phyloP scores from a whole-genome alignment of 106 monocot species.

The Phalaenopsis aphrodite region DNA sequence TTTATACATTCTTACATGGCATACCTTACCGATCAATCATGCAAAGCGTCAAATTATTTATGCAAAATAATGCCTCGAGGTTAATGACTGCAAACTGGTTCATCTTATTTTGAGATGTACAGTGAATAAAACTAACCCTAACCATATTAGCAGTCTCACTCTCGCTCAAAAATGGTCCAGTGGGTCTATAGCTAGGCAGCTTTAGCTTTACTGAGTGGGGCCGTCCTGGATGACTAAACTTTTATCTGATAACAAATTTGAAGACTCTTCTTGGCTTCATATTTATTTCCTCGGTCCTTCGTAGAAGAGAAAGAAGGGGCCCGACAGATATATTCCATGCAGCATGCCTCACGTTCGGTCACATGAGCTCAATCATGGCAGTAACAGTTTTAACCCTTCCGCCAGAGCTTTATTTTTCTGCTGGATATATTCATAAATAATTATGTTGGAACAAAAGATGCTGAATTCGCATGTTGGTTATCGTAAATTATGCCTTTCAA shows the following conservation, averaged over 20 bases:
- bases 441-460: neutral
- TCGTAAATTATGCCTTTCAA: neutral
- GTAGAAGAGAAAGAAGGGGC: constrained; percentile 7
- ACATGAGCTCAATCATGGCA: constrained; percentile 38
- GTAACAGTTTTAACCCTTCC: constrained; percentile 7
- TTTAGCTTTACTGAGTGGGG: constrained; percentile 10
- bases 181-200: constrained; percentile 1
- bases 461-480: neutral
- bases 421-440: neutral
- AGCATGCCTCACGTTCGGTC: constrained; percentile 23
- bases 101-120: neutral
- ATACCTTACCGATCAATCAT: no score
- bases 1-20: no score
- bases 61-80: no score
- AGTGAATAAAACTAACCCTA: neutral
- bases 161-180: neutral
- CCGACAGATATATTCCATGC: constrained; percentile 14
- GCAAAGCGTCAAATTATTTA: no score
- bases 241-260: constrained; percentile 10
- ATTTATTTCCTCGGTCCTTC: neutral
- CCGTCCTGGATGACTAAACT: neutral
- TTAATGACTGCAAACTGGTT: no score
- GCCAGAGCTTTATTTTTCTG: neutral
- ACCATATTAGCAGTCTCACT: no score
- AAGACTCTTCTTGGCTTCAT: constrained; percentile 6